Evolutionary conservation across 345 rosid genomes (phyloP), one percentile per base, ranked within the genome.

Genomic region (Murraya koenigii): DNA sequence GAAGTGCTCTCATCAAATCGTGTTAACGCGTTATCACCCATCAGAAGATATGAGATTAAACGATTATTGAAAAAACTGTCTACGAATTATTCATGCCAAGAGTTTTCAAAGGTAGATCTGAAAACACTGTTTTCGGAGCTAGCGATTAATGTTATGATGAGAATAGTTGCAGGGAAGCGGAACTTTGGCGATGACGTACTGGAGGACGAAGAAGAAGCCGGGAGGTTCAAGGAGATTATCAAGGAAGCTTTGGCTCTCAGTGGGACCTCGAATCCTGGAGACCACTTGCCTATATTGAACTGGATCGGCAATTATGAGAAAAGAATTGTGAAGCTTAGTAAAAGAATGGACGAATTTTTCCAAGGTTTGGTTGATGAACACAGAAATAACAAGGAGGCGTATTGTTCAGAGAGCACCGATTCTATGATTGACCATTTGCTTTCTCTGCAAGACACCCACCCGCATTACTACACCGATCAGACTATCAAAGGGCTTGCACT

Each of bases 401-500:
- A n/a, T 30, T 75, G 73, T 35, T 67, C 7, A 9, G 81, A 78
- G 58, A 15, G 28, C 11, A 67, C 25, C 7, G 79, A 86, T 32
- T 80, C 87, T n/a, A 88, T 89, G 94, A 88, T 92, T n/a, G 86
- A 79, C 56, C 97, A 88, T 72, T 64, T 89, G 69, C 92, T 89
- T 74, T 35, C 80, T 41, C 77, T 90, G 69, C 89, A 87, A 59
- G 69, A 87, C 39, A 82, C 88, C 8, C 79, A 92, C 23, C 84
- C 90, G 9, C 75, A 80, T 3, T 80, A 82, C 77, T 89, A 86
- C 71, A 87, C 89, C 0, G 91, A 91, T 80, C 75, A 87, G 55
- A 86, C 85, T 36, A 87, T 89, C 84, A 89, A 91, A 86, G 93
- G 90, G 23, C 78, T 91, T 32, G 47, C 80, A 1, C 4, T 17